Percentiles rank a stretch among this genome's conserved stretches.
Conservation (phyloP, 2,329 filamentous ascomycete species). For the Didymella lethalis region DNA sequence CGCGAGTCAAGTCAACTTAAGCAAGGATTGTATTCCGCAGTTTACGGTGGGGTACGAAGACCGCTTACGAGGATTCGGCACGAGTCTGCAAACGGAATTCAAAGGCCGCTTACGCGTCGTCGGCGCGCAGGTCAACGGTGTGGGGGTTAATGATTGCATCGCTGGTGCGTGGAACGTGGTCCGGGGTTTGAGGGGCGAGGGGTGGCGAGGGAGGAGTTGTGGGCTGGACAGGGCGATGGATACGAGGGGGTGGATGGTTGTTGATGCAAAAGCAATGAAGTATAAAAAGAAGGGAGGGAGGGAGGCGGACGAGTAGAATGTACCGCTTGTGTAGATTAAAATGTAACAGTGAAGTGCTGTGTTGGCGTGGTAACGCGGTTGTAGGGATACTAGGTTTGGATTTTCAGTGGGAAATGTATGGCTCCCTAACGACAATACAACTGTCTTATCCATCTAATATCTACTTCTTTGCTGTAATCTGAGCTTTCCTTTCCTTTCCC, state of each 20-base stretch:
- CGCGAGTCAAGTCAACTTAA: constrained; percentile 67
- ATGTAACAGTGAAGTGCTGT: too few species aligned
- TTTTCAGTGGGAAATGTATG: too few species aligned
- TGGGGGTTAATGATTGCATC: constrained; percentile 62
- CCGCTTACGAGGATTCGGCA: constrained; percentile 64
- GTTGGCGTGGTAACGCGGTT: too few species aligned
- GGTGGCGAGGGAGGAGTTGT: constrained; percentile 39
- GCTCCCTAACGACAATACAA: too few species aligned
- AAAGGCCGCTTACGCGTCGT: constrained; percentile 70
- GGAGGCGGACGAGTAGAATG: background rate
- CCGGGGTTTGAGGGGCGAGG: constrained; percentile 46
- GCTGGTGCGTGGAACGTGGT: constrained; percentile 64
- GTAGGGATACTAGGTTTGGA: too few species aligned
- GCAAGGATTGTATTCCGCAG: constrained; percentile 85
- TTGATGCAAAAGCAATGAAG: background rate
- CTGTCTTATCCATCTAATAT: too few species aligned
- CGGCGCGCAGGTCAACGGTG: constrained; percentile 57
- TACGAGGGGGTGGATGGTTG: constrained; percentile 22
- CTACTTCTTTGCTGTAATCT: too few species aligned
- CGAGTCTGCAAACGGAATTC: constrained; percentile 66
- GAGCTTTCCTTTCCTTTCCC: too few species aligned
- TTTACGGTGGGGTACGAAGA: constrained; percentile 80
- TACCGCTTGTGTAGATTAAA: too few species aligned
- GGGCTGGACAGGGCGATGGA: constrained; percentile 37
- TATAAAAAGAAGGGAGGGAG: background rate